phyloP scores from a whole-genome alignment of 2,329 filamentous ascomycete genomes.

The Hypoxylon sp. region DNA sequence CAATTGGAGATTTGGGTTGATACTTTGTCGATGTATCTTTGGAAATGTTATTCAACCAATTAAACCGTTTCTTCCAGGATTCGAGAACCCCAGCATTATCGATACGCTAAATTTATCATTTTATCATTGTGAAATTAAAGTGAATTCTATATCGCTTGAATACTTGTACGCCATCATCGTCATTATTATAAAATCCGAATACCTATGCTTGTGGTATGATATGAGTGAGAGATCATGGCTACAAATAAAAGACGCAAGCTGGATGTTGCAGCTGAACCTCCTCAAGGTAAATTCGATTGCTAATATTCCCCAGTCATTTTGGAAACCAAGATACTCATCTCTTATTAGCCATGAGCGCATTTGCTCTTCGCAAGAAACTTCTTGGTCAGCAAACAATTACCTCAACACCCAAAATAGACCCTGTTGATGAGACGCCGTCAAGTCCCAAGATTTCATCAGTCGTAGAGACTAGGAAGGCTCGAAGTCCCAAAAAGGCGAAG shows the following conservation, averaged over 20 bases:
- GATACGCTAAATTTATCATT: no score
- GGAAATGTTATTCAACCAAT: no score
- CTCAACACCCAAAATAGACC: conserved; percentile 2
- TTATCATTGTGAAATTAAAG: no score
- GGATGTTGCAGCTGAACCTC: conserved; percentile 45
- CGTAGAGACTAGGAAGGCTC: conserved; percentile 1
- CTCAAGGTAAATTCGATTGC: conserved; percentile 46
- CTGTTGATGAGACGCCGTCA: conserved; percentile 7
- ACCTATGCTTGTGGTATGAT: not conserved
- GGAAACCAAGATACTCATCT: conserved; percentile 19
- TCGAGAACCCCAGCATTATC: no score
- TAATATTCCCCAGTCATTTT: not conserved
- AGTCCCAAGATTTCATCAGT: conserved; percentile 5
- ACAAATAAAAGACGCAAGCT: conserved; percentile 55
- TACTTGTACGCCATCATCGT: no score
- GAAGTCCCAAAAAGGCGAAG: conserved; percentile 31
- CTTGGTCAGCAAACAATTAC: conserved; percentile 40
- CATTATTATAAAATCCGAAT: no score
- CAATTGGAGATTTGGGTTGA: no score
- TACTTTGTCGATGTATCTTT: no score
- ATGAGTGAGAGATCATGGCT: conserved; percentile 38
- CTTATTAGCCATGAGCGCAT: conserved; percentile 53
- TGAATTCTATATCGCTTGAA: no score
- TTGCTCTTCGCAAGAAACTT: conserved; percentile 53
- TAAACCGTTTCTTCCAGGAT: no score